Evolutionary conservation across 164 flowering plant species (phyloP).

Genomic region (Tinospora cordifolia): DNA sequence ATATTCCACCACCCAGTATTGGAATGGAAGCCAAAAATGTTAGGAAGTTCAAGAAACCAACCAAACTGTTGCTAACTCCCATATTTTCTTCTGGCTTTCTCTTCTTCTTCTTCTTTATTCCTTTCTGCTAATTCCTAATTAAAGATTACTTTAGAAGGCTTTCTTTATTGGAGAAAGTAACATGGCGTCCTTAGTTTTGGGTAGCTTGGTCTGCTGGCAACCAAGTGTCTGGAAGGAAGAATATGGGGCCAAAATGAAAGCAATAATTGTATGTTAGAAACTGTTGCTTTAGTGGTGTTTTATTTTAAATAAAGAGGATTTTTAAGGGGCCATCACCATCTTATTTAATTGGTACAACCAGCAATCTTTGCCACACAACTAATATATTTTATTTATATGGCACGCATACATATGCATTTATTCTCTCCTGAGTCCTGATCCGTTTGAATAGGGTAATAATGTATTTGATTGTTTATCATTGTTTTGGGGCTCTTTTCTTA

Average conservation of each 20-base stretch:
- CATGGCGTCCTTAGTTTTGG: background rate
- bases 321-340: background rate
- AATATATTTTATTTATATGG: too few relatives aligned
- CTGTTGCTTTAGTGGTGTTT: background rate
- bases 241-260: background rate
- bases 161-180: background rate
- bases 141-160: background rate
- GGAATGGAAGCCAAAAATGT: conserved; percentile 75
- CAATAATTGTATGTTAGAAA: background rate
- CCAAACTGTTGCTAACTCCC: conserved; percentile 63
- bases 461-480: too few relatives aligned
- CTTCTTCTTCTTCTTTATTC: background rate
- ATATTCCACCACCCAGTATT: conserved; percentile 81
- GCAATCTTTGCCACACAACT: background rate
- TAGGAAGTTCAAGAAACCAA: conserved; percentile 68
- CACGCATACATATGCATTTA: too few relatives aligned
- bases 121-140: background rate
- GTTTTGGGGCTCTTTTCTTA: too few relatives aligned
- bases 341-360: background rate
- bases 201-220: background rate
- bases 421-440: too few relatives aligned
- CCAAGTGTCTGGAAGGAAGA: background rate
- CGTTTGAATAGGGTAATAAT: too few relatives aligned
- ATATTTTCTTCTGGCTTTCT: conserved; percentile 12
- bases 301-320: background rate